Percentiles rank a stretch among this genome's conserved stretches.
Evolutionary conservation across 225 moss, liverwort and hornwort genomes (phyloP).

Genomic region (Bryum argenteum): DNA sequence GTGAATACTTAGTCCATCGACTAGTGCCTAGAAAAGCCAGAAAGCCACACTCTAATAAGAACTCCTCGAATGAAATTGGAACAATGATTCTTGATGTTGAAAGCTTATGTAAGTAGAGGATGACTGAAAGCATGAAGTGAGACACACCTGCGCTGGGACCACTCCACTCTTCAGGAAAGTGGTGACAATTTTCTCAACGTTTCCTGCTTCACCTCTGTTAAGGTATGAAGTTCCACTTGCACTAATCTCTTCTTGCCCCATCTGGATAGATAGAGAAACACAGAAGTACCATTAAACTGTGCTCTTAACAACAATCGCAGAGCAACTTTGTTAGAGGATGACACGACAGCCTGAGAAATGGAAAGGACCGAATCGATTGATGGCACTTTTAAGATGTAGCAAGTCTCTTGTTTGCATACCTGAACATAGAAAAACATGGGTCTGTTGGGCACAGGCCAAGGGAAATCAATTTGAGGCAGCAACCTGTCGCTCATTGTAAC

Average conservation of each 20-base stretch:
- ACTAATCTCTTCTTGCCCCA: slow-evolving; percentile 99
- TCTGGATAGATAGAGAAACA: slow-evolving; percentile 51
- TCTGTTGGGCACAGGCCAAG: slow-evolving; percentile 94
- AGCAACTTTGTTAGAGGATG: background rate
- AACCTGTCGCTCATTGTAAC: slow-evolving; percentile 84
- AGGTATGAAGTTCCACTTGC: slow-evolving; percentile 98
- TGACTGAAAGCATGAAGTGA: background rate
- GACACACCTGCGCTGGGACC: slow-evolving; percentile 85
- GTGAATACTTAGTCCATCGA: slow-evolving; percentile 1
- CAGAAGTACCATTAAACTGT: slow-evolving; percentile 25
- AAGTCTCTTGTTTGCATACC: slow-evolving; percentile 37
- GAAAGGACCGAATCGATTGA: background rate
- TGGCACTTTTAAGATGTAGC: slow-evolving; percentile 9
- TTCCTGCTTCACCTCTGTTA: slow-evolving; percentile 93
- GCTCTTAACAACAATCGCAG: slow-evolving; percentile 23
- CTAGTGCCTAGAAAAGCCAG: too few species aligned
- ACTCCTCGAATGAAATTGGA: background rate
- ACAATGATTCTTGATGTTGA: background rate
- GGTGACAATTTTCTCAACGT: slow-evolving; percentile 97
- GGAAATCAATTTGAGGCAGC: slow-evolving; percentile 85
- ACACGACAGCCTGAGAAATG: slow-evolving; percentile 5
- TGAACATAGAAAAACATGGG: slow-evolving; percentile 99
- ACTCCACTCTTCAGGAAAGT: slow-evolving; percentile 97
- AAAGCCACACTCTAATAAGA: background rate
- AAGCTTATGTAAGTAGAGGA: slow-evolving; percentile 1